Base-by-base conservation (phyloP, 495 filamentous ascomycete genomes). In the Pseudotulostoma volvatum region DNA sequence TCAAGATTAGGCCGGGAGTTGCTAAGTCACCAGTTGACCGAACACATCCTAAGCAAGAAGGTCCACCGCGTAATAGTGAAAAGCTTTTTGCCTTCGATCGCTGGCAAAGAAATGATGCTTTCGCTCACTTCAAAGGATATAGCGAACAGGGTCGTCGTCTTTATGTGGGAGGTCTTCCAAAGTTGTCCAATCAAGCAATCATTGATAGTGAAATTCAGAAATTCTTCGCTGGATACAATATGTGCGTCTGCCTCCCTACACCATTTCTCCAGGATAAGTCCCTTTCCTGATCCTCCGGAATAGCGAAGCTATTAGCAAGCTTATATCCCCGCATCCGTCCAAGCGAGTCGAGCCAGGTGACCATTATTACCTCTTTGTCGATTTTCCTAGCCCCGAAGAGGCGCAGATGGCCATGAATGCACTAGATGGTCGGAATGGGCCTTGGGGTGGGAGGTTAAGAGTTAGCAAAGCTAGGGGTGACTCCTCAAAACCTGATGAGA, bases 301-400 rank as follows among this genome's bases (percentile, higher is more conserved):
- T 43, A 58, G 51, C 37, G 62, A 73, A 45, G 66, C 71, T 16
- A 65, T 80, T 34, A 76, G 73, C 66, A 79, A 80, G 57, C 57
- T 77, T 31, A 70, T 79, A 43, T 56, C 67, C 9, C 70, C 73
- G 11, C 72, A 74, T 46, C 60, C 64, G 1, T 64, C 68, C 11
- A 66, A 67, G 37, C 54, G 59, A 25, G 56, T 63, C 18, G 61
- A 64, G 30, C 56, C 66, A 0, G 73, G 72, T 41, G 66, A 74
- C 44, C 68, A 77, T 48, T 71, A 81, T 55, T 79, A 76, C 56
- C 68, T 73, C 44, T 81, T 80, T 47, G 71, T 81, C 14, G 77
- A 81, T 49, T 67, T 81, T 36, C 49, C 53, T 33, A 71, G 57
- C 37, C 46, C 57, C 1, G 64, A 76, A 37, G 71, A 79, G 39